Evolutionary conservation across 257 asterid genomes (phyloP).

Genomic region (Cruciata laevipes): DNA sequence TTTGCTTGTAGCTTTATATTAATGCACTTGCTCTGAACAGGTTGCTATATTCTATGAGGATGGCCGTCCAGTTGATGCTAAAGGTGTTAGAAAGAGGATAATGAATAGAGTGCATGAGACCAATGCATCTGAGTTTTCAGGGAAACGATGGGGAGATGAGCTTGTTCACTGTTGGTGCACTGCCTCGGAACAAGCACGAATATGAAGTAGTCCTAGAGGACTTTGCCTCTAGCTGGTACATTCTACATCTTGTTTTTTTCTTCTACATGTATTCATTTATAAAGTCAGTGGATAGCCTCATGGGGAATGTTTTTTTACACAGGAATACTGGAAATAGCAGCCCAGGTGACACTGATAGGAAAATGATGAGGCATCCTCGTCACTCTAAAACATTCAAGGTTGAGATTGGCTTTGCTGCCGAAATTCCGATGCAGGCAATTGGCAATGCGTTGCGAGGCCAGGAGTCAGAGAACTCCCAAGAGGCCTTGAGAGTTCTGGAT

Average conservation of each 20-base stretch:
- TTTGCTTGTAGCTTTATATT: too few species aligned
- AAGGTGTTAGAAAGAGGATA: conserved; percentile 83
- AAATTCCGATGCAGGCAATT: conserved; percentile 78
- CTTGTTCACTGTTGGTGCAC: conserved; percentile 78
- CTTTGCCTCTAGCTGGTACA: conserved; percentile 59
- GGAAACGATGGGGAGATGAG: conserved; percentile 91
- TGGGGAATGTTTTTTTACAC: conserved; percentile 4
- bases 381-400: conserved; percentile 74
- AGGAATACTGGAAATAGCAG: conserved; percentile 73
- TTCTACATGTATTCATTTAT: neutral
- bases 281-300: neutral
- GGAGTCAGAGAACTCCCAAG: conserved; percentile 78
- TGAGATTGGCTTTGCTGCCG: conserved; percentile 78
- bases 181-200: conserved; percentile 78
- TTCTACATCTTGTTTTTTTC: neutral
- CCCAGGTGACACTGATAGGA: conserved; percentile 57
- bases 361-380: conserved; percentile 59
- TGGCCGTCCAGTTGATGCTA: conserved; percentile 88
- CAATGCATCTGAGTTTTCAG: conserved; percentile 61
- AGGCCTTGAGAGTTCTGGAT: conserved; percentile 80
- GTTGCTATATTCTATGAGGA: conserved; percentile 90
- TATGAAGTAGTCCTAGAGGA: conserved; percentile 85
- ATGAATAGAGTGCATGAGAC: conserved; percentile 76
- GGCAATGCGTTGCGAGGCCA: conserved; percentile 83
- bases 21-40: conserved; percentile 26